These are phyloP conservation scores for Zymoseptoria passerinii DNA, from an alignment of 2,329 filamentous ascomycete species.

Conservation along the genomic window DNA sequence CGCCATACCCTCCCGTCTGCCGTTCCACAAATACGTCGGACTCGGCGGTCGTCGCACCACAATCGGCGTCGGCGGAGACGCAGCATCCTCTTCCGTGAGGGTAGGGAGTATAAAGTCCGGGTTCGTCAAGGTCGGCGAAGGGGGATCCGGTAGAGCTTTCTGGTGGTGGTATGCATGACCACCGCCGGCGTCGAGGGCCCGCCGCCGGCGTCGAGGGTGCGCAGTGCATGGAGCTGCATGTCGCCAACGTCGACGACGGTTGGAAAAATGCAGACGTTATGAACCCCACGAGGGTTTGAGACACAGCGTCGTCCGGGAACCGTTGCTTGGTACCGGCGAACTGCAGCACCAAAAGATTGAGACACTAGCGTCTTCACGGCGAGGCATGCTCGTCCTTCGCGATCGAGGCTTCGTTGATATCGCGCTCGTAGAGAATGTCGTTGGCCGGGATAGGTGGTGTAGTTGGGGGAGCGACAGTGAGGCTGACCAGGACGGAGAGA, in stretches of 20 bases:
- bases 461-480: background rate
- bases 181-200: slow-evolving; percentile 3
- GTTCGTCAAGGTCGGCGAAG: slow-evolving; percentile 82
- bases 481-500: background rate
- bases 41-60: slow-evolving; percentile 21
- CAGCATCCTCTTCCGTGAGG: slow-evolving; percentile 26
- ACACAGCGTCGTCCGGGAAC: background rate
- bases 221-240: slow-evolving; percentile 6
- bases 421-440: background rate
- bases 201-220: slow-evolving; percentile 5
- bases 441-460: background rate
- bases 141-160: slow-evolving; percentile 27
- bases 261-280: background rate
- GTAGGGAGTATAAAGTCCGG: slow-evolving; percentile 85
- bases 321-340: background rate
- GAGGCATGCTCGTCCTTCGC: background rate
- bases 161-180: slow-evolving; percentile 2
- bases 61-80: slow-evolving; percentile 17
- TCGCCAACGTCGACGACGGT: background rate
- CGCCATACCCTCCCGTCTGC: background rate
- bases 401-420: background rate
- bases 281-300: background rate
- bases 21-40: slow-evolving; percentile 22
- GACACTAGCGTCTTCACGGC: background rate
- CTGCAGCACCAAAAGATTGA: background rate